Percentiles rank a stretch among this genome's conserved stretches.
phyloP scores from a whole-genome alignment of 805 yeast genomes.

The Candida sphagnicola region DNA sequence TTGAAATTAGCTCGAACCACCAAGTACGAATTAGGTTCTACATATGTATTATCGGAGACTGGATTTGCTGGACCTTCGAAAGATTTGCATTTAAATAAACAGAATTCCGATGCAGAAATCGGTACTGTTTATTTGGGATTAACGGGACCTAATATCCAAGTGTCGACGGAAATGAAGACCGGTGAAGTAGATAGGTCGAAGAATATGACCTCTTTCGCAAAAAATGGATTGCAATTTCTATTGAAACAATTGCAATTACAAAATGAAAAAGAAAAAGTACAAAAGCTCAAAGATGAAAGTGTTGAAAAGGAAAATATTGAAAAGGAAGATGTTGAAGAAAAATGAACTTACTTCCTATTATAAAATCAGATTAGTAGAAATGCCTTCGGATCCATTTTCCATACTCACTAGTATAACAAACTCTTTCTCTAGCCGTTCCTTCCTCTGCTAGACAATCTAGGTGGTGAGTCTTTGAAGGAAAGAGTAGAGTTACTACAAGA shows the following conservation, averaged over 20 bases:
- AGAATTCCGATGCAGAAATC: slow-evolving; percentile 29
- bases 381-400: too few relatives aligned
- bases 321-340: not conserved
- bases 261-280: not conserved
- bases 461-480: too few relatives aligned
- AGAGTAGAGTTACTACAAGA: too few relatives aligned
- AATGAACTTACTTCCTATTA: too few relatives aligned
- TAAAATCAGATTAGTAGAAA: too few relatives aligned
- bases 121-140: slow-evolving; percentile 75
- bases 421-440: too few relatives aligned
- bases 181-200: slow-evolving; percentile 48
- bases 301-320: not conserved
- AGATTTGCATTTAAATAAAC: slow-evolving; percentile 35
- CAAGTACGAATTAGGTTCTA: slow-evolving; percentile 75
- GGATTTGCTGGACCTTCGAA: slow-evolving; percentile 82
- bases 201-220: slow-evolving; percentile 78
- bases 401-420: too few relatives aligned
- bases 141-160: slow-evolving; percentile 59
- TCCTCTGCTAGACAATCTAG: too few relatives aligned
- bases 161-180: slow-evolving; percentile 44
- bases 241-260: slow-evolving; percentile 40
- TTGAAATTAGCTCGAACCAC: slow-evolving; percentile 73
- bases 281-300: not conserved
- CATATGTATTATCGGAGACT: slow-evolving; percentile 78
- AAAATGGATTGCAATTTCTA: slow-evolving; percentile 57